Conservation (phyloP, 352 stramenopile species). For the Phytophthora pinifolia region DNA sequence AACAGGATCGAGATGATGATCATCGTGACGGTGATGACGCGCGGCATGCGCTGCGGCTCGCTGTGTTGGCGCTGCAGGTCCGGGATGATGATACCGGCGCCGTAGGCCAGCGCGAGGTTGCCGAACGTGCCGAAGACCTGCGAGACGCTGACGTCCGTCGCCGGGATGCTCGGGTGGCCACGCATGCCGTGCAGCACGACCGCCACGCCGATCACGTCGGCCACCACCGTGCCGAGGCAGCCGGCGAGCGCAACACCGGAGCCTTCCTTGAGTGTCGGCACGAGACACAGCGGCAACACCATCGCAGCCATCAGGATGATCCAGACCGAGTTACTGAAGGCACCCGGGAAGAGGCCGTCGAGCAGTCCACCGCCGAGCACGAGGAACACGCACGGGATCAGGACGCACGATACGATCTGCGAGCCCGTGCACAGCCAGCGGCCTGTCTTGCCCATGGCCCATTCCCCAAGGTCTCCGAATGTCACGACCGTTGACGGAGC, state of each 20-base stretch:
- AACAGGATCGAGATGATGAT: slow-evolving; percentile 39
- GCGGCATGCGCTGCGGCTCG: slow-evolving; percentile 29
- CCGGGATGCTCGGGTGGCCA: slow-evolving; percentile 33
- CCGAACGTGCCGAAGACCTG: slow-evolving; percentile 42
- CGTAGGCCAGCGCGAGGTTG: slow-evolving; percentile 51
- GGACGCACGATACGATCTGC: slow-evolving; percentile 40
- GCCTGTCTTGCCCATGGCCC: slow-evolving; percentile 31
- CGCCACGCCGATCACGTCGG: slow-evolving; percentile 38
- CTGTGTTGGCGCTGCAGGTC: slow-evolving; percentile 32
- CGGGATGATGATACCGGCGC: slow-evolving; percentile 36
- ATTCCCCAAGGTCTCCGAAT: slow-evolving; percentile 32
- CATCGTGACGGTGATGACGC: slow-evolving; percentile 34
- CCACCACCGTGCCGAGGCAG: slow-evolving; percentile 37
- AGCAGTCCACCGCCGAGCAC: slow-evolving; percentile 32
- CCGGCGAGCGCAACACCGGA: slow-evolving; percentile 37
- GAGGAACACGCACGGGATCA: slow-evolving; percentile 33
- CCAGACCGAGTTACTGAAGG: slow-evolving; percentile 35
- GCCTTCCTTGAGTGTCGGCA: slow-evolving; percentile 33
- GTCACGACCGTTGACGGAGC: slow-evolving; percentile 22
- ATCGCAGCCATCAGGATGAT: slow-evolving; percentile 41
- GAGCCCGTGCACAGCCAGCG: slow-evolving; percentile 44
- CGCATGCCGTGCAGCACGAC: slow-evolving; percentile 35
- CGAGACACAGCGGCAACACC: slow-evolving; percentile 37
- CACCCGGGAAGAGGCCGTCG: slow-evolving; percentile 37
- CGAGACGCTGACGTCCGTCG: slow-evolving; percentile 30